A percentile compares a stretch with the other conserved stretches of the same genome.
Evolutionary conservation across 352 stramenopile species (phyloP).

Genomic region (Phytophthora aleatoria): DNA sequence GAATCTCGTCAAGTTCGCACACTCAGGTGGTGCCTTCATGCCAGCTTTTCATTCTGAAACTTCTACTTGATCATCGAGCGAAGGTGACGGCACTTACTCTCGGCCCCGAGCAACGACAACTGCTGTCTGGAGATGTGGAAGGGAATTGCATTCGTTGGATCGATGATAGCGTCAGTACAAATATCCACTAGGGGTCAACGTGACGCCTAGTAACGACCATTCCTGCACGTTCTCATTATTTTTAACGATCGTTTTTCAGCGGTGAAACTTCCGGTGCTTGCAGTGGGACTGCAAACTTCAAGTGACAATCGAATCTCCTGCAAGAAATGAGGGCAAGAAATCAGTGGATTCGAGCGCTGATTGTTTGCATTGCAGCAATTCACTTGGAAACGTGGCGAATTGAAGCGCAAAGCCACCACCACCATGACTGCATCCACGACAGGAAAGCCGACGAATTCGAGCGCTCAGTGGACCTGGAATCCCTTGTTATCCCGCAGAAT

Average conservation of each 20-base stretch:
- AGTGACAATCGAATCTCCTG: background rate
- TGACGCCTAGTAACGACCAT: constrained; percentile 11
- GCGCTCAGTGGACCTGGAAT: constrained; percentile 43
- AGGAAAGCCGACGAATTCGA: constrained; percentile 59
- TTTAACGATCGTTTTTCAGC: constrained; percentile 25
- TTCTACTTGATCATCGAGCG: constrained; percentile 69
- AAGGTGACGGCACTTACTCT: constrained; percentile 67
- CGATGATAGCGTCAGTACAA: constrained; percentile 74
- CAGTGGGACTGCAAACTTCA: background rate
- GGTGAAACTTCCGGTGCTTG: constrained; percentile 20
- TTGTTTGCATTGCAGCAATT: constrained; percentile 1
- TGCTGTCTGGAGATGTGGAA: constrained; percentile 69
- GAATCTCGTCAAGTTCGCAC: constrained; percentile 11
- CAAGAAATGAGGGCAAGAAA: constrained; percentile 3
- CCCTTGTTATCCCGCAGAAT: constrained; percentile 40
- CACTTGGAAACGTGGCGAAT: background rate
- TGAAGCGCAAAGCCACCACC: constrained; percentile 13
- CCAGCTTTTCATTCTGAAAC: constrained; percentile 76
- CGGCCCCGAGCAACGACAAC: constrained; percentile 62
- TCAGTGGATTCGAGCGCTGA: background rate
- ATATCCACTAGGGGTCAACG: constrained; percentile 43
- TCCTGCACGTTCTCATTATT: constrained; percentile 15
- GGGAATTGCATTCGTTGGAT: constrained; percentile 82
- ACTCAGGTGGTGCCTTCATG: constrained; percentile 64
- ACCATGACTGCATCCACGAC: constrained; percentile 80